Evolutionary conservation across 1,284 basidiomycete genomes (phyloP).

Genomic region (Heliocybe sulcata): DNA sequence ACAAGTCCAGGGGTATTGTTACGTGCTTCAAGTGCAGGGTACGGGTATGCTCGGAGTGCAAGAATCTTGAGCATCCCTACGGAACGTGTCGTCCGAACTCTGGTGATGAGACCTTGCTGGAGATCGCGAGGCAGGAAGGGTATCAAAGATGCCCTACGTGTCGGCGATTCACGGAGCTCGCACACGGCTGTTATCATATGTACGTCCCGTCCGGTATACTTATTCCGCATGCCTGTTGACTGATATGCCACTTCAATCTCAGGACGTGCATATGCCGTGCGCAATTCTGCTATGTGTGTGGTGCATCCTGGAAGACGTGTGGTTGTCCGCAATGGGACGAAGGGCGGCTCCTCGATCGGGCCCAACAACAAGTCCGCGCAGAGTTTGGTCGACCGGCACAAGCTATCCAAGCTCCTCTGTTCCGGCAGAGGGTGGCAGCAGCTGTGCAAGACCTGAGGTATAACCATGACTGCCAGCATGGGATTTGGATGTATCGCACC

Average conservation of each 20-base stretch:
- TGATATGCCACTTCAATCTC: neutral
- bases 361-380: neutral
- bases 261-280: slow-evolving; percentile 12
- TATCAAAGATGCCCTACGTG: slow-evolving; percentile 17
- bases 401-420: neutral
- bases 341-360: neutral
- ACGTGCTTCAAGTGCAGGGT: slow-evolving; percentile 29
- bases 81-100: slow-evolving; percentile 12
- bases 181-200: slow-evolving; percentile 16
- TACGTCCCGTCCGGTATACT: neutral
- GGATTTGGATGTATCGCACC: neutral
- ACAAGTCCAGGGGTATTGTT: slow-evolving; percentile 9
- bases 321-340: slow-evolving; percentile 10
- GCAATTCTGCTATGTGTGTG: slow-evolving; percentile 18
- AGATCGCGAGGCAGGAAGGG: slow-evolving; percentile 25
- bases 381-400: neutral
- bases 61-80: slow-evolving; percentile 27
- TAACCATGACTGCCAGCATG: slow-evolving; percentile 1
- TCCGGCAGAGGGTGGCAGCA: neutral
- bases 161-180: slow-evolving; percentile 14
- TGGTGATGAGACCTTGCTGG: slow-evolving; percentile 31
- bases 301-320: slow-evolving; percentile 14
- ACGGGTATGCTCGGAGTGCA: slow-evolving; percentile 36
- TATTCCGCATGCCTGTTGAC: neutral
- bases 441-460: neutral